Base-by-base conservation (phyloP, 1,284 basidiomycete species). In the Earliella scabrosa region DNA sequence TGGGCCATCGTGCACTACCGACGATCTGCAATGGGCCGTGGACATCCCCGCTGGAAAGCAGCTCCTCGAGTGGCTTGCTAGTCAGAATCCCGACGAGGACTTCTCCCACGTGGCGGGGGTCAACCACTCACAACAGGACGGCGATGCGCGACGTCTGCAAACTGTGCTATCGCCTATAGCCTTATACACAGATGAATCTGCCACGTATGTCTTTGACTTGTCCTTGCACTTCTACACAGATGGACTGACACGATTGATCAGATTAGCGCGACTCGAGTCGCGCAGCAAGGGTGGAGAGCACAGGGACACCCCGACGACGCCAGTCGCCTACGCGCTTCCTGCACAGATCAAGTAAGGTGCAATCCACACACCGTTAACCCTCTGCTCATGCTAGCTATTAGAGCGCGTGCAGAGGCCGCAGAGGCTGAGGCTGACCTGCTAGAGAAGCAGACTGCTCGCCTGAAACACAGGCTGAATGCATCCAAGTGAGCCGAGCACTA, bases 11-110 rank as follows among this genome's bases (percentile, higher is more conserved):
- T 50, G 53, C 44, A 20, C 59, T 0, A 38, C 36, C 7, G 52
- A 58, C 18, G 65, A 70, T 5, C 24, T 71, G 1, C 50, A 48
- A 26, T 68, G 68, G 67, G 66, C 60, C 0, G 24, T 38, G 6
- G 64, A 65, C 49, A 48, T 67, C 2, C 65, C 67, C 3, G 54
- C 64, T 2, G 69, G 69, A 3, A 58, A 59, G 16, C 20, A 35
- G 18, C 51, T 71, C 0, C 38, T 70, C 0, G 47, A 64, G 21
- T 71, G 68, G 68, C 44, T 68, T 4, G 60, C 64, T 0, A 36
- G n/a, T 10, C 69, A 69, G 45, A 31, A n/a, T 53, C 36, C n/a
- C 41, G 14, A 50, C 21, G 9, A 23, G n/a, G 18, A 23, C 21
- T 5, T 20, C 21, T 43, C 29, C 11, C 46, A 13, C 29, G 29